Evolutionary conservation across 192 early-diverging fungal genomes (phyloP), one percentile per base, ranked within the genome.

Genomic region (Backusella australiensis): DNA sequence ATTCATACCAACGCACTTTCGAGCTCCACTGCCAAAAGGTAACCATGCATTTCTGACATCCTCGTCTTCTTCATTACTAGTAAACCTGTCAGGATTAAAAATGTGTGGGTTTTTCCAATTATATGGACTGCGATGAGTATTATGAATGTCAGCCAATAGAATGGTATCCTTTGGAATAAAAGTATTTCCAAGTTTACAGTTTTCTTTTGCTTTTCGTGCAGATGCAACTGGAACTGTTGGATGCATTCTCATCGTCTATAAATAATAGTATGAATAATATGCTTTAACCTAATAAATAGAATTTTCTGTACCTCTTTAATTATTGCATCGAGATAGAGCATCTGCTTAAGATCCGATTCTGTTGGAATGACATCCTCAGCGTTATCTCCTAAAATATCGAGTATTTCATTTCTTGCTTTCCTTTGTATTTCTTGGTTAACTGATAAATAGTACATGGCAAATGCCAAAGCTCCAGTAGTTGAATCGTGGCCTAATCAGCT

Each of bases 1-100:
- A 68, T 87, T 86, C 87, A 88, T 86, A 26, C 89, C 89, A 63
- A 90, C 81, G 78, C 90, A 91, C 80, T 91, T 82, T 35, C 86
- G 84, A 34, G 74, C 67, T 34, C 89, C 90, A 36, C 79, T 82
- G 80, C 89, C 83, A 69, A 91, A 91, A 7, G 90, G 84, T 6
- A 86, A 69, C 85, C 87, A 91, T n/a, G 85, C 32, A 69, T 83
- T 81, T 5, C 77, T 34, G 72, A 8, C 23, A 1, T 74, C 68
- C 4, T 53, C n/a, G 6, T 79, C 78, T 8, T 67, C 49, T 23
- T 46, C 44, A 46, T 46, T 21, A n/a, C 69, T 65, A 0, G 1
- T 46, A 29, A 79, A 79, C 34, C 73, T 39, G 5, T 79, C 73
- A 36, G 73, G 73, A 59, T 79, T 49, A 44, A 79, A 79, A 11